Conservation (phyloP, 1,284 basidiomycete species). For the Trametes sp. region DNA sequence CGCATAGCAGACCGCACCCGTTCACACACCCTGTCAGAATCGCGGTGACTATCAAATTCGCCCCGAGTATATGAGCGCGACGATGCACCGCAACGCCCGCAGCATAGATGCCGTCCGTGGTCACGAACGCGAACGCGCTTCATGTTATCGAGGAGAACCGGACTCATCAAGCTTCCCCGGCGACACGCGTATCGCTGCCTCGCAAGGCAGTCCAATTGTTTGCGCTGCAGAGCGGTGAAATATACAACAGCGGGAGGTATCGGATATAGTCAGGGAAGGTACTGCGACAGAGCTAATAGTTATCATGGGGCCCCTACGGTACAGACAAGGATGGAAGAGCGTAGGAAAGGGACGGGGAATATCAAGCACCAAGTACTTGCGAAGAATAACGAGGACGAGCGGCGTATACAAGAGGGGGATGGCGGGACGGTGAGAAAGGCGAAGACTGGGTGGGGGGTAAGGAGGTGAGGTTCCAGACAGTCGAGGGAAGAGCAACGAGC, state of each 20-base stretch:
- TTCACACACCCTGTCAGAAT: slow-evolving; percentile 8
- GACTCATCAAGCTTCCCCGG: not conserved
- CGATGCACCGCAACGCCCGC: not conserved
- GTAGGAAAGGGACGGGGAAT: not conserved
- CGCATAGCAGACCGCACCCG: not conserved
- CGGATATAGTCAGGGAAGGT: not conserved
- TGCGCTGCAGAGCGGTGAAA: not conserved
- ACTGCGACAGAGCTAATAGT: slow-evolving; percentile 10
- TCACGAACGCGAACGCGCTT: not conserved
- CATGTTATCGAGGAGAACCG: not conserved
- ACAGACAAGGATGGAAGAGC: slow-evolving; percentile 24
- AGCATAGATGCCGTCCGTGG: not conserved
- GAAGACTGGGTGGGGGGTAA: not conserved
- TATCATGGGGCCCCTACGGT: slow-evolving; percentile 29
- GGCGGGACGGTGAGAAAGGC: not conserved
- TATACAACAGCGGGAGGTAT: slow-evolving; percentile 1
- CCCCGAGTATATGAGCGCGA: not conserved
- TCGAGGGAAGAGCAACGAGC: not conserved
- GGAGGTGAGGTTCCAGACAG: slow-evolving; percentile 5
- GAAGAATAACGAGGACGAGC: not conserved
- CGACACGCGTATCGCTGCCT: not conserved
- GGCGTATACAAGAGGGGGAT: slow-evolving; percentile 3
- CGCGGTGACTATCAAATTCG: slow-evolving; percentile 5
- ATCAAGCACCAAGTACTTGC: slow-evolving; percentile 12
- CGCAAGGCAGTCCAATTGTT: not conserved